Evolutionary conservation across 2,329 filamentous ascomycete species (phyloP), one percentile per base, ranked within the genome.

Genomic region (Exserohilum rostratum): DNA sequence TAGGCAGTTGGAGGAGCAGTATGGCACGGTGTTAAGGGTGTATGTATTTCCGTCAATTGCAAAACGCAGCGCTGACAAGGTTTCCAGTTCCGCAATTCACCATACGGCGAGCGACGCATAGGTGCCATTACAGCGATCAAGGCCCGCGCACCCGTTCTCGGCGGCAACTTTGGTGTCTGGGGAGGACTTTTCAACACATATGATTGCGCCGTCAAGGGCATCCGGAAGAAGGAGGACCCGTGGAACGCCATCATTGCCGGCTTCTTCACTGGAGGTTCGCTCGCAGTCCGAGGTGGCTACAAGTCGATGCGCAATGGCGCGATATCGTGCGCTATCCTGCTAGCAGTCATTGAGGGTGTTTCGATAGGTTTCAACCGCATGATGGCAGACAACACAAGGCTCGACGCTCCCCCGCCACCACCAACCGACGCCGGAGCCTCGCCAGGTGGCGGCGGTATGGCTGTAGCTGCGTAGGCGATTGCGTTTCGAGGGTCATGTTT

Each of bases 151-250:
- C 95, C 95, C 2, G 93, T 98, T 30, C 85, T 98, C 43, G 95
- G 95, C 72, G 95, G 95, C 71, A 99, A 99, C 83, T 99, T 98
- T 70, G 93, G 93, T 69, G 91, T 96, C 53, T 98, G 95, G 93
- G 93, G 95, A 74, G 95, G 95, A 64, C 82, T 98, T 53, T 98
- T 98, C 83, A 91, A 88, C 68, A 96, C 91, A 58, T 98, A 93
- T 72, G 95, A 99, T 80, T 99, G 95, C 81, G 90, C 93, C 18
- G 90, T 97, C 59, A 99, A 98, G 83, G 93, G 93, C 53, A 81
- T 82, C 64, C 71, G 92, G 63, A 91, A 95, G 83, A 98, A 97
- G 87, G 95, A 99, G 78, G 95, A 98, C 76, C 92, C 95, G 12
- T 98, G 92, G 82, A 98, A 98, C 80, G 92, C 93, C 70, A 98